A percentile compares a stretch with the other conserved stretches of the same genome.
These are phyloP conservation scores for Termitomyces sp. DNA, from an alignment of 768 basidiomycete genomes.

Conservation along the genomic window DNA sequence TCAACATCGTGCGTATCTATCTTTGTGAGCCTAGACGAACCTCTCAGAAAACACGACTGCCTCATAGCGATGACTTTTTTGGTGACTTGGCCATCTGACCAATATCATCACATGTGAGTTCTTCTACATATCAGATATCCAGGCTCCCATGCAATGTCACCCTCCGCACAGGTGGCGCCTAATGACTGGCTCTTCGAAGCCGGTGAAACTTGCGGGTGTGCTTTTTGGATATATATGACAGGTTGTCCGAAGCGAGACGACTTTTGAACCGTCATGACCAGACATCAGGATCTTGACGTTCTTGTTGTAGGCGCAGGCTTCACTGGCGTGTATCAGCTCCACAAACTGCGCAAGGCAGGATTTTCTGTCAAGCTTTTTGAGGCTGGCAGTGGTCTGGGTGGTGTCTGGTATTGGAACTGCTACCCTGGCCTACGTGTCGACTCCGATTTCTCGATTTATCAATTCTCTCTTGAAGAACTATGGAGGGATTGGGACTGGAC, in stretches of 20 bases:
- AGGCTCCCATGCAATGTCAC: not conserved
- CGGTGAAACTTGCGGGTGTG: not conserved
- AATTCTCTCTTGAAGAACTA: conserved; percentile 19
- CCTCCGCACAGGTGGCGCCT: not conserved
- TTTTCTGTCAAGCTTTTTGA: conserved; percentile 19
- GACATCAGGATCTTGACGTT: conserved; percentile 15
- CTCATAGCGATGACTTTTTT: not conserved
- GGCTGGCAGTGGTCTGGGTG: conserved; percentile 19
- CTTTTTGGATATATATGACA: not conserved
- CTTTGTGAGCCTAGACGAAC: not conserved
- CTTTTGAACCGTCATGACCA: not conserved
- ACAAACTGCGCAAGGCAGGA: conserved; percentile 15
- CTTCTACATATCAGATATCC: not conserved
- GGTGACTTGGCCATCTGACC: not conserved
- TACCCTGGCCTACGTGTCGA: conserved; percentile 26
- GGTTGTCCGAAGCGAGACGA: not conserved
- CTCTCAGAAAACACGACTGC: not conserved
- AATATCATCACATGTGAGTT: not conserved
- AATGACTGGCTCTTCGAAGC: not conserved
- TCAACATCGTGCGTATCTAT: not conserved
- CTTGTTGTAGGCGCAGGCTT: conserved; percentile 25
- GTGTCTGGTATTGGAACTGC: conserved; percentile 25
- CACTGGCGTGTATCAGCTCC: conserved; percentile 17
- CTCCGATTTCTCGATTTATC: conserved; percentile 21
- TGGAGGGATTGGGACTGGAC: conserved; percentile 23